Conservation (phyloP, 148 eudicot genomes). For the Vaccinium myrtillus region DNA sequence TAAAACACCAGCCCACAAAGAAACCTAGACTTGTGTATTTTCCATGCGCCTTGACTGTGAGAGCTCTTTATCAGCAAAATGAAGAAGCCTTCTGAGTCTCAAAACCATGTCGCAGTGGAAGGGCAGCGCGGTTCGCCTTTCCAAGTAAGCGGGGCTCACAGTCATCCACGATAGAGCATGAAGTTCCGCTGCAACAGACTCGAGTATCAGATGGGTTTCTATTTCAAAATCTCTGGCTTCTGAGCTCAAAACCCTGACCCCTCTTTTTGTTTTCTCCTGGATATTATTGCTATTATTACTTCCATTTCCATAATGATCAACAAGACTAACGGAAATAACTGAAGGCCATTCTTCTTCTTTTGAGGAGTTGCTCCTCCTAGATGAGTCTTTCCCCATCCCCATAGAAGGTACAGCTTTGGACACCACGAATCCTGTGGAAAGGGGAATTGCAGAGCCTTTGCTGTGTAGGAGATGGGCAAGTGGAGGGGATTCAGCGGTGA, state of each 20-base stretch:
- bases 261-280: slow-evolving; percentile 47
- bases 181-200: slow-evolving; percentile 72
- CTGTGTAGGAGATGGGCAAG: slow-evolving; percentile 97
- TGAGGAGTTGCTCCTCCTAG: slow-evolving; percentile 25
- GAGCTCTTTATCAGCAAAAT: slow-evolving; percentile 87
- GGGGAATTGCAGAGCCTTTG: slow-evolving; percentile 86
- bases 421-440: slow-evolving; percentile 80
- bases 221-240: slow-evolving; percentile 59
- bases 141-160: slow-evolving; percentile 86
- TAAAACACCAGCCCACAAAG: not conserved
- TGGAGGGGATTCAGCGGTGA: slow-evolving; percentile 91
- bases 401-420: slow-evolving; percentile 89
- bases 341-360: slow-evolving; percentile 99
- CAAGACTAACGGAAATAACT: slow-evolving; percentile 74
- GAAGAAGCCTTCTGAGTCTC: slow-evolving; percentile 74
- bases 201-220: slow-evolving; percentile 63
- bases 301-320: slow-evolving; percentile 88
- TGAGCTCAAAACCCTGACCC: slow-evolving; percentile 32
- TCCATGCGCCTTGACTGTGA: slow-evolving; percentile 29
- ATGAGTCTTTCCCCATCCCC: slow-evolving; percentile 58
- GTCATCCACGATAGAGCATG: slow-evolving; percentile 98
- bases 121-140: slow-evolving; percentile 84
- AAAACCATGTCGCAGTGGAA: slow-evolving; percentile 90
- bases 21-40: slow-evolving; percentile 27
- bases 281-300: slow-evolving; percentile 38